Percentiles rank a stretch among this genome's conserved stretches.
phyloP scores from a whole-genome alignment of 1,284 basidiomycete species.

The Caloboletus inedulis region DNA sequence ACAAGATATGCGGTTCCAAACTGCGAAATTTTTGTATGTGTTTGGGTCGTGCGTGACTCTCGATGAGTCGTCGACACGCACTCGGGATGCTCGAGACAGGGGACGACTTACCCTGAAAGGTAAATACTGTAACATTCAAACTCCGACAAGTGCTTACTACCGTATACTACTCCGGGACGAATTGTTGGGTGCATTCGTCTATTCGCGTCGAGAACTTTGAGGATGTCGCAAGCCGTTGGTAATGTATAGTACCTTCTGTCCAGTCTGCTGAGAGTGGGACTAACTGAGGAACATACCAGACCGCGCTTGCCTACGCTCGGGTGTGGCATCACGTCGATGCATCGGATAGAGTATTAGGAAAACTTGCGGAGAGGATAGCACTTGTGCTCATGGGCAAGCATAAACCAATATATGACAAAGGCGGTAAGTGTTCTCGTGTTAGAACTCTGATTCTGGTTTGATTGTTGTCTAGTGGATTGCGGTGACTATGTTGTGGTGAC shows the following conservation, averaged over 20 bases:
- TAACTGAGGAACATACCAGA: conserved; percentile 48
- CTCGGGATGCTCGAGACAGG: no score
- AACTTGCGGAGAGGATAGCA: conserved; percentile 91
- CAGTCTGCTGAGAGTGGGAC: background rate
- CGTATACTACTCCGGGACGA: no score
- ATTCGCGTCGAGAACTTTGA: background rate
- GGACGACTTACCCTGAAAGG: no score
- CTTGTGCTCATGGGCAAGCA: conserved; percentile 98
- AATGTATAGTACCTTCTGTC: conserved; percentile 46
- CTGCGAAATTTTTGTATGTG: no score
- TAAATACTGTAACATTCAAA: no score
- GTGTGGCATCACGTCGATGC: conserved; percentile 98
- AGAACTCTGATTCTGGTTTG: background rate
- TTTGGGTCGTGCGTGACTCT: no score
- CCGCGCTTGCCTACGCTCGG: conserved; percentile 87
- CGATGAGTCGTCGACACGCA: no score
- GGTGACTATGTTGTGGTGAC: conserved; percentile 99
- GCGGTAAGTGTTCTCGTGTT: conserved; percentile 51
- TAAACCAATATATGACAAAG: conserved; percentile 95
- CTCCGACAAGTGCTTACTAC: no score
- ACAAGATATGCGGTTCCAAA: no score
- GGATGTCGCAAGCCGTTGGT: conserved; percentile 64
- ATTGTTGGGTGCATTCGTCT: background rate
- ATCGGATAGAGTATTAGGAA: conserved; percentile 85
- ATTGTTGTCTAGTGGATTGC: conserved; percentile 67